phyloP scores from a whole-genome alignment of 225 moss, liverwort and hornwort genomes.

The Straminergon stramineum region DNA sequence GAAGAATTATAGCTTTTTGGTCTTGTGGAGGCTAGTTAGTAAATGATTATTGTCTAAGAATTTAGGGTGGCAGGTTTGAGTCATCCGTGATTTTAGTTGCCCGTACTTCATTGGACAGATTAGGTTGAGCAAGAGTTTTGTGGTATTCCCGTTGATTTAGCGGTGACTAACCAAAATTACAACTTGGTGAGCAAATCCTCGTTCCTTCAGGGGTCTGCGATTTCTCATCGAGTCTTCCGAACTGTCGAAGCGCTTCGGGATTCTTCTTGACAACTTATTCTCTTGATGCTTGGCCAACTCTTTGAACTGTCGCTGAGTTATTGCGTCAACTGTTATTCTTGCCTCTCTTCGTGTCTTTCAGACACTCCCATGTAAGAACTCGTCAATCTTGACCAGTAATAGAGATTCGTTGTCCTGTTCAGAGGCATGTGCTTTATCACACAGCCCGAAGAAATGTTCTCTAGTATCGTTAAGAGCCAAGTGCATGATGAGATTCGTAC shows the following conservation, averaged over 20 bases:
- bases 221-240: neutral
- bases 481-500: constrained; percentile 15
- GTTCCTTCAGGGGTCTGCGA: neutral
- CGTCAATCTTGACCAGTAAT: constrained; percentile 34
- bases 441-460: neutral
- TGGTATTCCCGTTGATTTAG: neutral
- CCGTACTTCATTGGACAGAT: neutral
- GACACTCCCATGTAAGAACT: constrained; percentile 30
- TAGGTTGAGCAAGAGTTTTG: neutral
- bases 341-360: neutral
- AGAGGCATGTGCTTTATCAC: neutral
- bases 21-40: neutral
- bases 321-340: neutral
- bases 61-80: neutral
- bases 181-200: neutral
- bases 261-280: neutral
- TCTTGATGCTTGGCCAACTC: neutral
- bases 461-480: constrained; percentile 14
- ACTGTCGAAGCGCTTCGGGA: neutral
- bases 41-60: neutral
- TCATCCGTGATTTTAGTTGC: neutral
- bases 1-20: neutral
- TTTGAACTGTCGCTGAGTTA: neutral
- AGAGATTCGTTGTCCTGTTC: neutral
- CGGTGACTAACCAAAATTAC: neutral